These are phyloP conservation scores for Pluteus cervinus DNA, from an alignment of 768 basidiomycete genomes.

Conservation along the genomic window DNA sequence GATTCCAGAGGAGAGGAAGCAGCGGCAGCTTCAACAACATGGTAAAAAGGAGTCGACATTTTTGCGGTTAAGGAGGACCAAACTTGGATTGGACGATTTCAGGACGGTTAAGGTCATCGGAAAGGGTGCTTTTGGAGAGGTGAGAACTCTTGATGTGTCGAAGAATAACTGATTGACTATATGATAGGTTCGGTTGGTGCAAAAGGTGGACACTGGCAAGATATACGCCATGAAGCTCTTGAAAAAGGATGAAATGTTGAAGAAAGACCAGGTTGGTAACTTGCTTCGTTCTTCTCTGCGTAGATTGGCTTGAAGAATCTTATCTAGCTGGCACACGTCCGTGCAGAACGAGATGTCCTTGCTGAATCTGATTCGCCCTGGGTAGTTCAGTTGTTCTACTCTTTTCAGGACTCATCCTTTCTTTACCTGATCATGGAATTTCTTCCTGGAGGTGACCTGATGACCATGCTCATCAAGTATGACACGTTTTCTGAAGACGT, in stretches of 20 bases:
- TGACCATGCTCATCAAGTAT: conserved; percentile 99
- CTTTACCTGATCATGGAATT: conserved; percentile 99
- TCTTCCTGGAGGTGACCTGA: conserved; percentile 94
- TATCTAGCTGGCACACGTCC: conserved; percentile 87
- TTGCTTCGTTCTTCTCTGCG: not conserved
- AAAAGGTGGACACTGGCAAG: conserved; percentile 95
- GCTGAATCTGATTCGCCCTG: conserved; percentile 93
- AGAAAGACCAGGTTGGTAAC: conserved; percentile 85
- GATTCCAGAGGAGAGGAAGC: conserved; percentile 81
- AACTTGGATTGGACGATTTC: conserved; percentile 88
- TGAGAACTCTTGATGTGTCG: conserved; percentile 24
- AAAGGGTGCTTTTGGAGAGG: conserved; percentile 98
- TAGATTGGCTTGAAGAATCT: not conserved
- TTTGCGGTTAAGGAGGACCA: conserved; percentile 82
- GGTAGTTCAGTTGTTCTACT: conserved; percentile 97
- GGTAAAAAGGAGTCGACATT: conserved; percentile 88
- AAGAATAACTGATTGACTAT: not conserved
- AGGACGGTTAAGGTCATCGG: conserved; percentile 98
- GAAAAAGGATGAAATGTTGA: conserved; percentile 97
- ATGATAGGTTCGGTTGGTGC: conserved; percentile 78
- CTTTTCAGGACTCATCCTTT: conserved; percentile 92
- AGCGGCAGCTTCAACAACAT: conserved; percentile 73
- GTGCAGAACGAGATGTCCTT: conserved; percentile 94
- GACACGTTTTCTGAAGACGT: conserved; percentile 99
- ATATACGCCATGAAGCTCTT: conserved; percentile 99